Base-by-base conservation (phyloP, 73 alveolate species). In the Symbiodinium natans region DNA sequence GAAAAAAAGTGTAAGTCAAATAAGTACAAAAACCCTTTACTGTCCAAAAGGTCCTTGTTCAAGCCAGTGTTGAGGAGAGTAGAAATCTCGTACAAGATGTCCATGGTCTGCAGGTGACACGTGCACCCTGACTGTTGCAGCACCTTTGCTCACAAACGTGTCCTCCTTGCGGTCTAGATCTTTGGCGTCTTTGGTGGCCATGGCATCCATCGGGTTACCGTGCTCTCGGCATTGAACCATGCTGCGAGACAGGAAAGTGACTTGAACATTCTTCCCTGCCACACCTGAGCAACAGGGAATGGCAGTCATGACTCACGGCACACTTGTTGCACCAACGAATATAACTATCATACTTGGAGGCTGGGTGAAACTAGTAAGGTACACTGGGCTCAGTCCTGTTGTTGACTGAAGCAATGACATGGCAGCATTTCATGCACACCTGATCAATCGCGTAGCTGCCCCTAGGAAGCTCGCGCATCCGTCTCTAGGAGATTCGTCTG, bases 41-140 rank as follows among this genome's bases (percentile, higher is more conserved):
- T n/a, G 15, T 17, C 36, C 38, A 36, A 34, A 2, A 31, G 29
- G 31, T 73, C 98, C 98, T 92, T 71, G 82, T 75, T 92, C 92
- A 92, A 43, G 52, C 98, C 98, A 42, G 98, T 92, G 40, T 92
- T 92, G 82, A 92, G 38, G 54, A 92, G 33, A 17, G 54, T 74
- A 31, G 90, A 74, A 19, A 92, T 92, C 98, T 92, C 98, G 41
- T 41, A 92, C 73, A 92, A 36, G 27, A 92, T 92, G n/a, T 41
- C 98, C 98, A 92, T 39, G 29, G 95, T 83, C 95, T 88, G 25
- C 63, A 17, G 33, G 33, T 9, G 59, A 13, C 71, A 52, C 23
- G 71, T n/a, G n/a, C n/a, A n/a, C n/a, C n/a, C n/a, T n/a, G n/a
- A 52, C 6, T 8, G 68, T 52, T 52, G 31, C 71, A 52, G 71